Conservation (phyloP, 495 filamentous ascomycete species). For the Daldinia bambusicola region DNA sequence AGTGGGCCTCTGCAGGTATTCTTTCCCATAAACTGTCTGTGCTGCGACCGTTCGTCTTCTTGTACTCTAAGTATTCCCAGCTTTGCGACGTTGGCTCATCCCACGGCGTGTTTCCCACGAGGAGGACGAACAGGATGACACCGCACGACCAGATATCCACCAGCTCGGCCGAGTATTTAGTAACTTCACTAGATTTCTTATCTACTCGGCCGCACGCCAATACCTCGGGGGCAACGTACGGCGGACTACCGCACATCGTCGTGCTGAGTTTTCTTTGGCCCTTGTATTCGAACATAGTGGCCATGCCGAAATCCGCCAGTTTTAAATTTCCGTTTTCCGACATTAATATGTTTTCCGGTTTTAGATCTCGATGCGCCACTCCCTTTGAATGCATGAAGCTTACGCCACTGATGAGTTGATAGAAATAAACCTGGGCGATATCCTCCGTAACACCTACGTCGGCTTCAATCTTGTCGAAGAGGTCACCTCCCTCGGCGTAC, state of each 20-base stretch:
- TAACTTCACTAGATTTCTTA: constrained; percentile 60
- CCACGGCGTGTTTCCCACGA: constrained; percentile 98
- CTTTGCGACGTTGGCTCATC: constrained; percentile 85
- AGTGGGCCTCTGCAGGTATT: constrained; percentile 78
- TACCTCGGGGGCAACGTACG: constrained; percentile 98
- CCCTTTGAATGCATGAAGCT: constrained; percentile 95
- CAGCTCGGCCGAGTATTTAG: constrained; percentile 82
- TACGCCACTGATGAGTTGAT: constrained; percentile 88
- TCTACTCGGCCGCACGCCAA: constrained; percentile 60
- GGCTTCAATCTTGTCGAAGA: constrained; percentile 99
- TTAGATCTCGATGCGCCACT: constrained; percentile 88
- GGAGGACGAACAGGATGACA: constrained; percentile 92
- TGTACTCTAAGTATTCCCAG: constrained; percentile 87
- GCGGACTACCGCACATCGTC: constrained; percentile 94
- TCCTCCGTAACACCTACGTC: constrained; percentile 92
- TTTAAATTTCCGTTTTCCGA: constrained; percentile 88
- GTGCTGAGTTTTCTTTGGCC: constrained; percentile 79
- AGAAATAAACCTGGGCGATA: constrained; percentile 96
- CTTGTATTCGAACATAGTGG: constrained; percentile 90
- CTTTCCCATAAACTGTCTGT: constrained; percentile 87
- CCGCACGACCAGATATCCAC: constrained; percentile 98
- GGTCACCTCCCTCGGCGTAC: constrained; percentile 91
- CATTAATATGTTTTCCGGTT: constrained; percentile 89
- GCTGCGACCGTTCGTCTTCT: constrained; percentile 78
- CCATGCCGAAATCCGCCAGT: constrained; percentile 95